Base-by-base conservation (phyloP, 2,329 filamentous ascomycete genomes). In the Aspergillus cejpii region DNA sequence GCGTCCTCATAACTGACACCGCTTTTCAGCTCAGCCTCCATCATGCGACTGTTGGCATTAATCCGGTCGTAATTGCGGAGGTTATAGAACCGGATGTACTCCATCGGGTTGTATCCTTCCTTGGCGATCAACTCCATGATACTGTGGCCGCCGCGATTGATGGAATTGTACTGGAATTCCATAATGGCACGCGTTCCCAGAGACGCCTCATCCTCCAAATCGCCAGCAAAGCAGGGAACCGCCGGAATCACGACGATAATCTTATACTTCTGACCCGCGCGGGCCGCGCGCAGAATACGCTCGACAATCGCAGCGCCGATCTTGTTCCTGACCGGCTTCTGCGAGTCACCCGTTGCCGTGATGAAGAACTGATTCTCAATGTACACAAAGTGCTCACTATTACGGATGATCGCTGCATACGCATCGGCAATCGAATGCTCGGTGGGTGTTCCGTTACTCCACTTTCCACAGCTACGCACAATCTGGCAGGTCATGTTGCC, bases 351-450 rank as follows among this genome's bases (percentile, higher is more conserved):
- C 0, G 92, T 97, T 0, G 92, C 87, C 0, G 89, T 94, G 62
- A 94, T 97, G 74, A 97, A 98, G 73, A 97, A 97, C 62, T 98
- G 92, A 58, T 98, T 97, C 66, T 98, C 92, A 46, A 98, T 95
- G 69, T 97, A 98, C 10, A 98, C 81, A 54, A 83, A 97, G 63
- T 97, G 91, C 67, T 95, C 73, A 0, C 92, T 92, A 45, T 87
- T 87, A 39, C 83, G 75, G 58, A 97, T 97, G 31, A 94, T 71
- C 45, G 94, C 87, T 6, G 72, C 77, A 66, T 95, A 94, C 1
- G 89, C 89, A 60, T 91, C 88, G 40, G 81, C 79, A 51, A 96
- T 90, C 0, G 88, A 94, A 65, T 92, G 88, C 57, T 85, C 82
- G 0, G 76, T 80, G 7, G 92, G 69, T 40, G 94, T 91, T 6